Percentiles rank a stretch among this genome's conserved stretches.
These are phyloP conservation scores for Aspergillus alliaceus DNA, from an alignment of 2,329 filamentous ascomycete species.

Conservation along the genomic window DNA sequence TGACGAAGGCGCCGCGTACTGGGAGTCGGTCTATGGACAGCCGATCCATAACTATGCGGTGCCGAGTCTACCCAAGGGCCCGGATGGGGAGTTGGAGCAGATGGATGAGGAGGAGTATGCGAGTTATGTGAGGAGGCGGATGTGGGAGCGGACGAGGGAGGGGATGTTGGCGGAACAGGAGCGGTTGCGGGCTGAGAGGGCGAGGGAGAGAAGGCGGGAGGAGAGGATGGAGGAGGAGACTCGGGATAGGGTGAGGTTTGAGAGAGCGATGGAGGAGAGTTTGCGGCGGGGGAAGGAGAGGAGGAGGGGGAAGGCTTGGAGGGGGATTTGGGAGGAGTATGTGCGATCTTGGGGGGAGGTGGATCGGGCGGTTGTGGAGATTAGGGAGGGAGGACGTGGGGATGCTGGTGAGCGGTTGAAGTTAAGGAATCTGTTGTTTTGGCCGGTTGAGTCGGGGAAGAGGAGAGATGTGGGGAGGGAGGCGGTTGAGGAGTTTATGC, in stretches of 20 bases:
- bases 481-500: constrained; percentile 69
- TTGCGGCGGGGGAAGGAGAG: constrained; percentile 67
- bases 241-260: constrained; percentile 45
- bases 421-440: constrained; percentile 57
- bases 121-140: constrained; percentile 76
- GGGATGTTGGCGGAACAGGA: constrained; percentile 77
- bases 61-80: constrained; percentile 47
- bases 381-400: constrained; percentile 4
- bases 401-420: not conserved
- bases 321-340: constrained; percentile 66
- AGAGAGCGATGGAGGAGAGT: constrained; percentile 67
- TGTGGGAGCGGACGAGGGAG: constrained; percentile 95
- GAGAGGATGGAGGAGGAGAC: constrained; percentile 29
- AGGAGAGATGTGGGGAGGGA: constrained; percentile 58
- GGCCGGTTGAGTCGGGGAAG: constrained; percentile 69
- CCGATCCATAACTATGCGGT: constrained; percentile 79
- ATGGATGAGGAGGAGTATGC: constrained; percentile 96
- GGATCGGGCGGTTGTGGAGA: constrained; percentile 21
- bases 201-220: constrained; percentile 47
- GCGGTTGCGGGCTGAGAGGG: constrained; percentile 55
- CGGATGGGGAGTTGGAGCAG: constrained; percentile 64
- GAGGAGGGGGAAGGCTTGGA: constrained; percentile 46
- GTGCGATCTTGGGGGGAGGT: constrained; percentile 61
- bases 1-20: constrained; percentile 92
- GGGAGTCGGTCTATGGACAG: constrained; percentile 95